Percentiles rank a stretch among this genome's conserved stretches.
phyloP scores from a whole-genome alignment of 2,329 filamentous ascomycete genomes.

The Sporothrix phasma region DNA sequence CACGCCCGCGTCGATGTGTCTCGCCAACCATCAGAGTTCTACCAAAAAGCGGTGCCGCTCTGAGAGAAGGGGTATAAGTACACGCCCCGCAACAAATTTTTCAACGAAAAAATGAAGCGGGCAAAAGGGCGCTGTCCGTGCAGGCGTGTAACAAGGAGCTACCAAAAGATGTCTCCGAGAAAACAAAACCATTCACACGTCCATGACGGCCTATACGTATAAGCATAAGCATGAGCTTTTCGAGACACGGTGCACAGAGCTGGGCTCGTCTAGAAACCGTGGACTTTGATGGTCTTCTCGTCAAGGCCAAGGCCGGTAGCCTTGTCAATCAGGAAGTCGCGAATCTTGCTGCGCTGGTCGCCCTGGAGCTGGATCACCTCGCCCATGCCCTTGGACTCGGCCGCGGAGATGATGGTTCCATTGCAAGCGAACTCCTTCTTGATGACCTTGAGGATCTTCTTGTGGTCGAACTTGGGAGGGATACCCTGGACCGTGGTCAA shows the following conservation, averaged over 20 bases:
- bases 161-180: conserved; percentile 2
- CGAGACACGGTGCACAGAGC: conserved; percentile 12
- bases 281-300: conserved; percentile 93
- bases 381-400: conserved; percentile 22
- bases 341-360: conserved; percentile 66
- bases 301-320: conserved; percentile 90
- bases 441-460: conserved; percentile 99
- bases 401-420: conserved; percentile 21
- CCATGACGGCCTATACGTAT: conserved; percentile 5
- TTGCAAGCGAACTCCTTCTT: conserved; percentile 56
- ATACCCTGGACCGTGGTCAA: conserved; percentile 99
- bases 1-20: conserved; percentile 9
- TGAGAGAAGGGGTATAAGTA: neutral
- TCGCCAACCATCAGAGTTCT: conserved; percentile 2
- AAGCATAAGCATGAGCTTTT: no score
- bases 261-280: conserved; percentile 46
- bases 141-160: neutral
- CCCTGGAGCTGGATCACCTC: conserved; percentile 77
- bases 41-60: neutral
- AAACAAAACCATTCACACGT: neutral
- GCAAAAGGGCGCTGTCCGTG: neutral
- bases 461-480: conserved; percentile 97
- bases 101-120: neutral
- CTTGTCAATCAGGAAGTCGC: conserved; percentile 91
- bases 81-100: conserved; percentile 7